Evolutionary conservation across 768 basidiomycete genomes (phyloP), one percentile per base, ranked within the genome.

Genomic region (Kwoniella botswanensis): DNA sequence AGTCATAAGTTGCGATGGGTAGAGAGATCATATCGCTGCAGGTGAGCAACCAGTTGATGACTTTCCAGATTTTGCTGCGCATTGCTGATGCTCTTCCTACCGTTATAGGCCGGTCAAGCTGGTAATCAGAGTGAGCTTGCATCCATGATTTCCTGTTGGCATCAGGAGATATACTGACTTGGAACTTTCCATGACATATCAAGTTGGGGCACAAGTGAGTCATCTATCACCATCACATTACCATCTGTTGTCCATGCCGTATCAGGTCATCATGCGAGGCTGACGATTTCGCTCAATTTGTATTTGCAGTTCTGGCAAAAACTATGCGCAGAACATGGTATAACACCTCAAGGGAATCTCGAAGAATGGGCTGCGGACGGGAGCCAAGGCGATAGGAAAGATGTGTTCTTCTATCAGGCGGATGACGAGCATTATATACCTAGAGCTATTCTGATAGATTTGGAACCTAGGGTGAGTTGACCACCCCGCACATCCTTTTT

Each of bases 351-450:
- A 76, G 97, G 97, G 35, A 93, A 93, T 69, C 89, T 98, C 58
- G 95, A 98, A 83, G 95, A 98, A 72, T 96, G 93, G 92, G 94
- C 95, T 6, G 92, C 91, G 1, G 94, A 95, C 77, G 93, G 92
- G 21, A 93, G 93, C 10, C 76, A 77, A 54, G 79, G 79, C 9
- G 97, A 99, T 85, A 88, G 97, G 76, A 99, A 98, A 82, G 97
- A 99, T 85, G 96, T 97, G 29, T 99, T 99, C 85, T 99, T 99
- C 86, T 98, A 99, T 83, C 96, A 98, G 84, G 97, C 97, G n/a
- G 97, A 99, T 82, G 97, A 99, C 79, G 97, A 98, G 83, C 95
- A 97, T 79, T 99, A 98, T 84, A 95, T 99, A 70, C 97, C 97
- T 1, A 89, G 97, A 63, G 93, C 97, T 4, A 96, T 99, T 71